phyloP scores from a whole-genome alignment of 129 eudicot species.

The Scalesia atractyloides region DNA sequence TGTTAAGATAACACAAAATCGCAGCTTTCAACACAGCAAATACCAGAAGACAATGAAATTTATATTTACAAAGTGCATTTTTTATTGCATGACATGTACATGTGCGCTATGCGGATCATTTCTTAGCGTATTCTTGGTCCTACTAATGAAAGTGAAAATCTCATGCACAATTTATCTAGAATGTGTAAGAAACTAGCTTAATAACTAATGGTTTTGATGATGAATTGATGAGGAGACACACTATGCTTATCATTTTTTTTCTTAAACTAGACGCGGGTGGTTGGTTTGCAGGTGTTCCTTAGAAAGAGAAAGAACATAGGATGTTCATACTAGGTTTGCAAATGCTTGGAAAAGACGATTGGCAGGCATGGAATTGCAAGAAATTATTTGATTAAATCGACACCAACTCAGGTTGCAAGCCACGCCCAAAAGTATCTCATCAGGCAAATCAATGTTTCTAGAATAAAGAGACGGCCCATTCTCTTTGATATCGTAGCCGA shows the following conservation, averaged over 20 bases:
- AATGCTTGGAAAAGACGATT: slow-evolving; percentile 96
- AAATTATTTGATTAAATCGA: slow-evolving; percentile 75
- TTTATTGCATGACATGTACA: no score
- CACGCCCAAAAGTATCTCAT: slow-evolving; percentile 92
- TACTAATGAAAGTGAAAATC: no score
- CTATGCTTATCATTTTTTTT: background rate
- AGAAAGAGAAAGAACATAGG: slow-evolving; percentile 96
- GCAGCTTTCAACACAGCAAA: no score
- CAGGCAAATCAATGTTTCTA: slow-evolving; percentile 74
- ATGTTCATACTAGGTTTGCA: slow-evolving; percentile 87
- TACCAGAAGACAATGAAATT: no score
- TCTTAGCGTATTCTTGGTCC: no score
- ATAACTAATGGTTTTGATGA: no score
- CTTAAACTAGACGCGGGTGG: background rate
- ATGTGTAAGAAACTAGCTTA: no score
- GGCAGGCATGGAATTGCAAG: slow-evolving; percentile 96
- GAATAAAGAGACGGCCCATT: slow-evolving; percentile 88
- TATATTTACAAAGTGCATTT: no score
- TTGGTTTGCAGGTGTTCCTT: slow-evolving; percentile 68
- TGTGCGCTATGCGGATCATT: no score
- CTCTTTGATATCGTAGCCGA: slow-evolving; percentile 83
- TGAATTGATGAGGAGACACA: background rate
- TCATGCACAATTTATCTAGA: no score
- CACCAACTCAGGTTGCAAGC: slow-evolving; percentile 93
- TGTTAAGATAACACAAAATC: no score